A percentile compares a stretch with the other conserved stretches of the same genome.
Conservation (phyloP, 305 asterid species). For the Salvia sclarea region DNA sequence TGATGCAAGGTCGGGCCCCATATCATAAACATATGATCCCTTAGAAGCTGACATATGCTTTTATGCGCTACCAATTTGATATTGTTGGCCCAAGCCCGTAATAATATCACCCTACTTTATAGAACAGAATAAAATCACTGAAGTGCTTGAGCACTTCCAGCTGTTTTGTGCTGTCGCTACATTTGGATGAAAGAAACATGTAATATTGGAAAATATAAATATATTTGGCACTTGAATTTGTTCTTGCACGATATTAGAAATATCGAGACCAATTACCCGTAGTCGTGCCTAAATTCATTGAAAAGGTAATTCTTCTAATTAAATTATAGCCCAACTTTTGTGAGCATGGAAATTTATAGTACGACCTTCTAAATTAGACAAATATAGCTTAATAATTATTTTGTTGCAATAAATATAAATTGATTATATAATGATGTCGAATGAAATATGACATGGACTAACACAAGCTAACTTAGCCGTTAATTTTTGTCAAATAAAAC, state of each 20-base stretch:
- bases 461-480: too few relatives aligned
- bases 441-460: too few relatives aligned
- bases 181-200: background rate
- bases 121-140: background rate
- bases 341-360: too few relatives aligned
- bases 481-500: too few relatives aligned
- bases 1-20: background rate
- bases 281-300: background rate
- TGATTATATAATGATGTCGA: too few relatives aligned
- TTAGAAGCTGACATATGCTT: background rate
- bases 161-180: background rate
- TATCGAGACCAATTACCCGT: background rate
- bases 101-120: too few relatives aligned
- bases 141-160: background rate
- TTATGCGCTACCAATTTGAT: background rate
- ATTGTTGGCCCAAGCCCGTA: too few relatives aligned
- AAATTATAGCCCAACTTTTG: too few relatives aligned
- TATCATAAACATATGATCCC: background rate
- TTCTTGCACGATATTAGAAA: background rate
- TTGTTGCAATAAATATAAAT: too few relatives aligned
- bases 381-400: too few relatives aligned
- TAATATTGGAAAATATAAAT: background rate
- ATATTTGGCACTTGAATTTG: background rate
- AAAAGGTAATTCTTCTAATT: too few relatives aligned
- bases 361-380: too few relatives aligned